These are phyloP conservation scores for Lachancea mirantina DNA, from an alignment of 805 yeast species.

Conservation along the genomic window DNA sequence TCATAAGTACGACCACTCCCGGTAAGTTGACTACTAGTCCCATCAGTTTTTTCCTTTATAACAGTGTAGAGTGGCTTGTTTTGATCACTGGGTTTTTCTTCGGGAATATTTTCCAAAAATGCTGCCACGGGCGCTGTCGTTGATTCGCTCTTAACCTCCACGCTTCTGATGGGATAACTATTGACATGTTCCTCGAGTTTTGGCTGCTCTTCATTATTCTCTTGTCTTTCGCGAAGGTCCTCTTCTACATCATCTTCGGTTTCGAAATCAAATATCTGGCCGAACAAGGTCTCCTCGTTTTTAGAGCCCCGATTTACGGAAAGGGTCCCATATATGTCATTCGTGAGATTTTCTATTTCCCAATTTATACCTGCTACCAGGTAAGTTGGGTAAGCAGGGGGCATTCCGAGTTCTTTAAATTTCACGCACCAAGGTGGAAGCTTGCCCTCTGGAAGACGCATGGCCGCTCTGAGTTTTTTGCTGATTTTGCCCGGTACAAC, in stretches of 20 bases:
- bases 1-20: conserved; percentile 2
- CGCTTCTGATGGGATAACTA: no score
- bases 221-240: conserved; percentile 2
- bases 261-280: conserved; percentile 4
- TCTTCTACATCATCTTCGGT: conserved; percentile 1
- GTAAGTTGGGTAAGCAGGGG: conserved; percentile 72
- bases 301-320: background rate
- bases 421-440: conserved; percentile 76
- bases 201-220: background rate
- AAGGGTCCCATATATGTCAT: conserved; percentile 27
- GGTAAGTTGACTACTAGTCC: background rate
- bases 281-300: conserved; percentile 1
- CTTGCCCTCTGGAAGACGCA: conserved; percentile 52
- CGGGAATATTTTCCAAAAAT: no score
- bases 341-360: conserved; percentile 34
- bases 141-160: no score
- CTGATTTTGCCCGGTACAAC: conserved; percentile 66
- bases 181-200: conserved; percentile 1
- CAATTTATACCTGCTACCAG: conserved; percentile 49
- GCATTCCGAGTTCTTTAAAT: conserved; percentile 68
- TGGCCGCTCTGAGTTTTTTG: conserved; percentile 53
- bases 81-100: no score
- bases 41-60: conserved; percentile 2
- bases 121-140: no score
- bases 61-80: conserved; percentile 4